These are phyloP conservation scores for Mucor racemosus DNA, from an alignment of 371 early-diverging fungal species.

Conservation along the genomic window DNA sequence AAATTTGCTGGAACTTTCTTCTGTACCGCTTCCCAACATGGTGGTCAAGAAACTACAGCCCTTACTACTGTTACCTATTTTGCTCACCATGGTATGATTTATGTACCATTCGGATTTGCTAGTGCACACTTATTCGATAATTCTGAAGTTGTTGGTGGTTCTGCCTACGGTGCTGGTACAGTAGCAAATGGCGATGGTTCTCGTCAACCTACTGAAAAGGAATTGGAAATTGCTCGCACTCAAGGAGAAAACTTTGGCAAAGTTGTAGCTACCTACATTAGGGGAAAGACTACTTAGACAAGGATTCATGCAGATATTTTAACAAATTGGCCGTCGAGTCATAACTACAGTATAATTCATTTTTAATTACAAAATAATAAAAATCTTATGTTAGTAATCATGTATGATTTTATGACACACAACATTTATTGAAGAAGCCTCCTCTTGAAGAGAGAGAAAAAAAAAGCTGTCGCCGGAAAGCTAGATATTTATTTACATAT, in stretches of 20 bases:
- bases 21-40: constrained; percentile 71
- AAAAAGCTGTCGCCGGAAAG: neutral
- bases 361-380: neutral
- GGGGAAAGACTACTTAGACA: constrained; percentile 8
- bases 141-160: constrained; percentile 63
- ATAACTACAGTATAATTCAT: too few relatives aligned
- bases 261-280: constrained; percentile 41
- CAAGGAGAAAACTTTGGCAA: constrained; percentile 75
- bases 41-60: constrained; percentile 84
- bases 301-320: neutral
- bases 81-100: constrained; percentile 82
- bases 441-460: too few relatives aligned
- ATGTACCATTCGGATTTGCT: constrained; percentile 75
- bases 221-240: constrained; percentile 66
- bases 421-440: too few relatives aligned
- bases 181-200: constrained; percentile 70
- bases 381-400: neutral
- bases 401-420: too few relatives aligned
- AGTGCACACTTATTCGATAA: constrained; percentile 43
- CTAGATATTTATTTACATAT: neutral
- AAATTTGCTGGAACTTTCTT: constrained; percentile 80
- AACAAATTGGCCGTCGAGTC: too few relatives aligned
- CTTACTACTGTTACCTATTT: constrained; percentile 71
- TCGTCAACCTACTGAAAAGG: constrained; percentile 65
- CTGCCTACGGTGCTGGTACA: constrained; percentile 81